phyloP scores from a whole-genome alignment of 164 flowering plant species.

The Magnolia sinica region DNA sequence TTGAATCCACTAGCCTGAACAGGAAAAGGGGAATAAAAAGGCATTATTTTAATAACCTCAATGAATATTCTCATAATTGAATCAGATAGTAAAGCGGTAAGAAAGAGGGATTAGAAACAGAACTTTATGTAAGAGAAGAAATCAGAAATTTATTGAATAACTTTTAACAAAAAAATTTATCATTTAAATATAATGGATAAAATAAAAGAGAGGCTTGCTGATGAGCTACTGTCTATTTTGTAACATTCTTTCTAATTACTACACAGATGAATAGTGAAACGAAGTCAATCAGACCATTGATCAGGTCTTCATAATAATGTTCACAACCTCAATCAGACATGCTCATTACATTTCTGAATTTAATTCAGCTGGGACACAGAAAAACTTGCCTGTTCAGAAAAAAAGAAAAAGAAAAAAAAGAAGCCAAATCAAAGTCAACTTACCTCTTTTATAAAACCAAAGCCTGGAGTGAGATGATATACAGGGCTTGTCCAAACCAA shows the following conservation, averaged over 20 bases:
- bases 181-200: not conserved
- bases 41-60: constrained; percentile 7
- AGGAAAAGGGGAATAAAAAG: not conserved
- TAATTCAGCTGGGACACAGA: not conserved
- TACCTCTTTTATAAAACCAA: not conserved
- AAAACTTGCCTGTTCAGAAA: not conserved
- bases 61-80: not conserved
- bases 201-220: not conserved
- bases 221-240: too few relatives aligned
- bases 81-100: not conserved
- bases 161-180: not conserved
- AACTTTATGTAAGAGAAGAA: not conserved
- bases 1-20: constrained; percentile 71
- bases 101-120: too few relatives aligned
- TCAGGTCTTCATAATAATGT: not conserved
- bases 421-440: not conserved
- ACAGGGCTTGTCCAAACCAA: too few relatives aligned
- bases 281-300: not conserved
- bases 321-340: not conserved
- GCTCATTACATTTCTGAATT: not conserved
- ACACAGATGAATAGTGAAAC: not conserved
- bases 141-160: too few relatives aligned
- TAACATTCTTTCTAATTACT: too few relatives aligned
- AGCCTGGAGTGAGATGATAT: too few relatives aligned
- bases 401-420: too few relatives aligned